phyloP scores from a whole-genome alignment of 2,329 filamentous ascomycete genomes.

The Tolypocladium ovalisporum region DNA sequence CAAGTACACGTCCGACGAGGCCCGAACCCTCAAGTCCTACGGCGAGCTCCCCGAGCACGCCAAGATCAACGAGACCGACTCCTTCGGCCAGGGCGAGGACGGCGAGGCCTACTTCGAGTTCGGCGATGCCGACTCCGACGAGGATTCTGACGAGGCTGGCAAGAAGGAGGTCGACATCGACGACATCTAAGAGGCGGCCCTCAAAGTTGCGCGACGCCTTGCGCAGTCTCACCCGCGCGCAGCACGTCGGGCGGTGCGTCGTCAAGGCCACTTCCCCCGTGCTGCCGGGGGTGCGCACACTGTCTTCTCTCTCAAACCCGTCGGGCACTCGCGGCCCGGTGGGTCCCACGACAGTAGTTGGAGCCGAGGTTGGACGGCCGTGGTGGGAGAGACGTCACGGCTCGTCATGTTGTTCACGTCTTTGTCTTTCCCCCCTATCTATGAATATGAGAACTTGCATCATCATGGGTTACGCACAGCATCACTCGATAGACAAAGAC shows the following conservation, averaged over 20 bases:
- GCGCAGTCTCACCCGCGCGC: background rate
- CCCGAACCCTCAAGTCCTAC: conserved; percentile 88
- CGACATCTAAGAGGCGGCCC: conserved; percentile 63
- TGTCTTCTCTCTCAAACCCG: conserved; percentile 56
- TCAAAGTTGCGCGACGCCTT: background rate
- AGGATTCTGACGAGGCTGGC: conserved; percentile 43
- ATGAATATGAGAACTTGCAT: conserved; percentile 15
- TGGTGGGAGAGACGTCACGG: conserved; percentile 54
- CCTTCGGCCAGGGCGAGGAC: conserved; percentile 81
- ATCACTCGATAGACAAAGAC: conserved; percentile 14
- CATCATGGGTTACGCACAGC: conserved; percentile 7
- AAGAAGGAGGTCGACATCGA: conserved; percentile 85
- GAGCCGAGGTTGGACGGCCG: conserved; percentile 27
- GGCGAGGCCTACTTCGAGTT: conserved; percentile 98
- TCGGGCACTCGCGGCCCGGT: conserved; percentile 6
- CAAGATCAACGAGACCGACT: conserved; percentile 99
- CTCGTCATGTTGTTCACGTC: conserved; percentile 17
- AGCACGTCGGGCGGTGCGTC: background rate
- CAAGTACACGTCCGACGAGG: conserved; percentile 95
- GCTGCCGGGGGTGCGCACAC: conserved; percentile 25
- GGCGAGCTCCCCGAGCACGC: conserved; percentile 93
- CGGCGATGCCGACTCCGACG: conserved; percentile 72
- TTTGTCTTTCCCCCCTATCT: conserved; percentile 11
- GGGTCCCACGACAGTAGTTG: conserved; percentile 36
- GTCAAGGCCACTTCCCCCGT: background rate